Conservation (phyloP, 2,329 filamentous ascomycete species). For the Fusarium pseudocircinatum region DNA sequence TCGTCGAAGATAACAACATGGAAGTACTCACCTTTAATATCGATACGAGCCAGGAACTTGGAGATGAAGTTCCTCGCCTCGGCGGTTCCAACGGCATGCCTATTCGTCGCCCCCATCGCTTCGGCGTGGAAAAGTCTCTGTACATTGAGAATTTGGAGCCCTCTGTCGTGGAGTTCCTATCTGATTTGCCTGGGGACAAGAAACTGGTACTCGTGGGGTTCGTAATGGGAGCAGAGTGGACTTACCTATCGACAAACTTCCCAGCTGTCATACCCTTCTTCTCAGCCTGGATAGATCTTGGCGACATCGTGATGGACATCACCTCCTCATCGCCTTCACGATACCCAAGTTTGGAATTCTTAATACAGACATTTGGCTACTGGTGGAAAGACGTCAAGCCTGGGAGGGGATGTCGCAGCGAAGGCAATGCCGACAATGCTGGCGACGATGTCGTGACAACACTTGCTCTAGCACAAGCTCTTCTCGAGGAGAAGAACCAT, state of each 20-base stretch:
- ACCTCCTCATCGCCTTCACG: not conserved
- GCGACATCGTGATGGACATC: conserved; percentile 22
- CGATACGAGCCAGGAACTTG: not conserved
- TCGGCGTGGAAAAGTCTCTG: conserved; percentile 2
- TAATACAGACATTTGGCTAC: conserved; percentile 8
- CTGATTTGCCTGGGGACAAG: not conserved
- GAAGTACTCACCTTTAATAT: conserved; percentile 11
- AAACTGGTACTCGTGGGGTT: conserved; percentile 8
- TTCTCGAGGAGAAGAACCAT: not conserved
- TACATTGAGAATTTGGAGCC: not conserved
- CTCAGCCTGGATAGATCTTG: conserved; percentile 22
- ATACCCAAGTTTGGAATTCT: not conserved
- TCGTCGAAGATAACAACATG: not conserved
- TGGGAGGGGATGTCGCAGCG: not conserved
- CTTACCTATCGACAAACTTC: conserved; percentile 5
- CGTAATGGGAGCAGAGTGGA: conserved; percentile 26
- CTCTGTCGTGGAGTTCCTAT: conserved; percentile 8
- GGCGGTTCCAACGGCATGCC: not conserved
- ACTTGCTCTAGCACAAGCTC: conserved; percentile 1
- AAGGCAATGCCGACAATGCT: conserved; percentile 19
- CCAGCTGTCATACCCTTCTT: conserved; percentile 11
- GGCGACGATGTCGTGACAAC: conserved; percentile 28
- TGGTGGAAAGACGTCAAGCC: conserved; percentile 6
- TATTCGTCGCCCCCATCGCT: conserved; percentile 13
- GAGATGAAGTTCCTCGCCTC: not conserved